Percentiles rank a stretch among this genome's conserved stretches.
These are phyloP conservation scores for Hemerocallis citrina DNA, from an alignment of 106 monocot genomes.

Conservation along the genomic window DNA sequence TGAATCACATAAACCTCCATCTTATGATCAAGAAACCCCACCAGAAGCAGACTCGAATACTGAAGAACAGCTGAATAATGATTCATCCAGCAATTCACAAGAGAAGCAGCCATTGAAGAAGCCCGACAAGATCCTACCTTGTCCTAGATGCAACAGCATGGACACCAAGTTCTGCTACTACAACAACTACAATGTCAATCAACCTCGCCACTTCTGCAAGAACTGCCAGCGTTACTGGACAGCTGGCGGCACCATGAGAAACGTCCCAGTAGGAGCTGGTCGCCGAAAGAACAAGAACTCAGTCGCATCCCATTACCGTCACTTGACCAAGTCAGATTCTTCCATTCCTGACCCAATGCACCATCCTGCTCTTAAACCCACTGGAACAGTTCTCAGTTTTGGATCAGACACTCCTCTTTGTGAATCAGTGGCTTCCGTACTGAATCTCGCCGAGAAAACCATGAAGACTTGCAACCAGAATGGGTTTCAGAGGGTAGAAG, in stretches of 20 bases:
- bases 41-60: background rate
- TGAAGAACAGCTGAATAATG: constrained; percentile 12
- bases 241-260: constrained; percentile 78
- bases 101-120: constrained; percentile 37
- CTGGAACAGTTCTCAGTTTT: constrained; percentile 41
- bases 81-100: background rate
- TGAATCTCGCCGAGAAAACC: constrained; percentile 17
- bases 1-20: background rate
- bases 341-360: constrained; percentile 1
- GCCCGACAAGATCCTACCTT: constrained; percentile 72
- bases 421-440: constrained; percentile 23
- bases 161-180: constrained; percentile 96
- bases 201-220: constrained; percentile 91
- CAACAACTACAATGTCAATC: constrained; percentile 96
- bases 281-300: constrained; percentile 72
- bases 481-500: background rate
- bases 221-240: constrained; percentile 98
- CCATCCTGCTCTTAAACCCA: constrained; percentile 7
- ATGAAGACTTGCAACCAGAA: constrained; percentile 6
- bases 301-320: constrained; percentile 3
- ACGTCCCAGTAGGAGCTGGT: constrained; percentile 86
- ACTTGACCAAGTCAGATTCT: constrained; percentile 2
- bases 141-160: constrained; percentile 68
- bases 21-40: background rate
- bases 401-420: constrained; percentile 23